A percentile compares a stretch with the other conserved stretches of the same genome.
Conservation (phyloP, 2,329 filamentous ascomycete species). For the Exophiala sp. region DNA sequence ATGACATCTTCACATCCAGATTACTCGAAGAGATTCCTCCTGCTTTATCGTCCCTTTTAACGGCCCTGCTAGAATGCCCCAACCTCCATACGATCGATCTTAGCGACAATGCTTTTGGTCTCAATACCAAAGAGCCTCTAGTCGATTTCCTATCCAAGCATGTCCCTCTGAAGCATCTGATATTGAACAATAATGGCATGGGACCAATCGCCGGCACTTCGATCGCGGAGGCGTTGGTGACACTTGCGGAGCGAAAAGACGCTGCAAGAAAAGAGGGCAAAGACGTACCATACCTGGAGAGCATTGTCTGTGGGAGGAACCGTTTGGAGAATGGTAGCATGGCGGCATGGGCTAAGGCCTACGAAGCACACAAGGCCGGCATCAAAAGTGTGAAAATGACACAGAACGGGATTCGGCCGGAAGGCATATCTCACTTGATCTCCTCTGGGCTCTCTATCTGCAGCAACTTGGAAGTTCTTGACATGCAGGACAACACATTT, state of each 20-base stretch:
- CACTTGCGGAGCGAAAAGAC: conserved; percentile 77
- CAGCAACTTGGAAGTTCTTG: conserved; percentile 64
- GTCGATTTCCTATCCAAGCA: conserved; percentile 86
- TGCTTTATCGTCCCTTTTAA: conserved; percentile 78
- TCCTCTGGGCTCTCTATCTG: conserved; percentile 70
- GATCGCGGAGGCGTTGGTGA: conserved; percentile 78
- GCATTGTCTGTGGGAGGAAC: conserved; percentile 95
- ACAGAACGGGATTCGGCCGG: conserved; percentile 92
- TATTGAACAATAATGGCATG: conserved; percentile 97
- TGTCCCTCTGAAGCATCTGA: conserved; percentile 83
- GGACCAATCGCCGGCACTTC: conserved; percentile 85
- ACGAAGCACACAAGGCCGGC: conserved; percentile 68
- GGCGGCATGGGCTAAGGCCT: conserved; percentile 87
- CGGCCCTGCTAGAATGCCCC: conserved; percentile 75
- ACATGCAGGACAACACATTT: conserved; percentile 97
- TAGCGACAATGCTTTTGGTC: conserved; percentile 95
- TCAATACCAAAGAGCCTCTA: conserved; percentile 88
- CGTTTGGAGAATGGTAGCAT: conserved; percentile 93
- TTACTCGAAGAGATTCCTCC: conserved; percentile 89
- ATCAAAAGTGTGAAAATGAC: conserved; percentile 92
- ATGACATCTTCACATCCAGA: conserved; percentile 95
- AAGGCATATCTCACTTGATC: conserved; percentile 79
- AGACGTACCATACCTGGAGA: conserved; percentile 77
- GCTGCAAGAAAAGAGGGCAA: conserved; percentile 59
- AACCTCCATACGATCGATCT: conserved; percentile 88